Evolutionary conservation across 306 rosid species (phyloP), one percentile per base, ranked within the genome.

Genomic region (Datisca glomerata): DNA sequence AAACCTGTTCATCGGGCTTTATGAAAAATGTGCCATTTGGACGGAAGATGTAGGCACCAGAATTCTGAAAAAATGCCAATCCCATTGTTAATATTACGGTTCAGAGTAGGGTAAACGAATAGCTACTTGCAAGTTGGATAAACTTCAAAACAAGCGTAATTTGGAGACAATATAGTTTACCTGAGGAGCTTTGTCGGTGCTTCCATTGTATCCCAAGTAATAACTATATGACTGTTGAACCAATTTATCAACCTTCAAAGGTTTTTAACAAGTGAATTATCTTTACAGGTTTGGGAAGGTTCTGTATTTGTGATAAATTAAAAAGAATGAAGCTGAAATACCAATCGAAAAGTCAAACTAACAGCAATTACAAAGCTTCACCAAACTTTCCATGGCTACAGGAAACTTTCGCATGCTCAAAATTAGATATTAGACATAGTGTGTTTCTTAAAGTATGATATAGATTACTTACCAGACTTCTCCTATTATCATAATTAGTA

Each of bases 11-110:
- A 45, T 33, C 57, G 51, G 72, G 69, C 8, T 38, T 53, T 64
- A 73, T 56, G 54, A 47, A 50, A 48, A 47, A 60, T 29, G 80
- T 46, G 40, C 75, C 80, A 51, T 72, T 72, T 24, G 79, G 79
- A 27, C 79, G 79, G 56, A 72, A 72, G 46, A 72, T n/a, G 41
- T 73, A 73, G 18, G 80, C 80, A 15, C 80, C 80, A 11, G 63
- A 29, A 23, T 68, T 73, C 80, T 73, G 60, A 42, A 43, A 41
- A 55, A 46, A n/a, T 19, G 14, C 29, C 18, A 21, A 41, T 17
- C 15, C 23, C 10, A 23, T 12, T 50, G 17, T 36, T 49, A 27
- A 43, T 12, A 24, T 1, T n/a, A n/a, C n/a, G n/a, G n/a, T n/a
- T n/a, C n/a, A n/a, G n/a, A n/a, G n/a, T n/a, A n/a, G n/a, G n/a